Base-by-base conservation (phyloP, 108 stramenopile genomes). In the Fragilaria crotonensis region DNA sequence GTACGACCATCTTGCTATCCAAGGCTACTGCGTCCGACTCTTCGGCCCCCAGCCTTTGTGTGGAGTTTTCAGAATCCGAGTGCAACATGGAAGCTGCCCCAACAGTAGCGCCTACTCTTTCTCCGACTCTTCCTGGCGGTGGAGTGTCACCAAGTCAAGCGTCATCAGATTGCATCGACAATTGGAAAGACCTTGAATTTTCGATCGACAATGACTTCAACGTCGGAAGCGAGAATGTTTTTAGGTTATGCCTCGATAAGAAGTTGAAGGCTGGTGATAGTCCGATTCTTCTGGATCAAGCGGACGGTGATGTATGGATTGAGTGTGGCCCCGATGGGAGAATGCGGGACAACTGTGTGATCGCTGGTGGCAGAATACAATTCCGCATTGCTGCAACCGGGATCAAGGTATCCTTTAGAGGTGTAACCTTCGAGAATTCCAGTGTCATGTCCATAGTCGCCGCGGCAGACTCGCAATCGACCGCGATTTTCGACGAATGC, bases 71-170 rank as follows among this genome's bases (percentile, higher is more conserved):
- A 20, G 20, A 18, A 36, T 14, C 18, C n/a, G 20, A n/a, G 17
- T 56, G 54, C 7, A 2, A 21, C n/a, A 31, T 31, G 14, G 32
- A 29, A 56, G 54, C 31, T n/a, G 33, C 54, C 3, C 54, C 54
- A 5, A 22, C 30, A 2, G 3, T 31, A 31, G 32, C 54, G 1
- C 54, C 58, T n/a, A n/a, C 46, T 23, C 19, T 31, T 11, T 3
- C 30, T 2, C 32, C 54, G 1, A 4, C 32, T 41, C 36, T 41
- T 14, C 36, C 36, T 41, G 36, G 14, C 36, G n/a, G n/a, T n/a
- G 36, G 36, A 41, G 36, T 11, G 14, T 11, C 36, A 14, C 36
- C 36, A 41, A 41, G 36, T 14, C 14, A 7, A 41, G 14, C 14
- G 11, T 14, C 7, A 41, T 41, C 14, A 11, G 36, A 41, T 14